A percentile compares a stretch with the other conserved stretches of the same genome.
Conservation (phyloP, 805 yeast species). For the Wickerhamomyces canadensis region DNA sequence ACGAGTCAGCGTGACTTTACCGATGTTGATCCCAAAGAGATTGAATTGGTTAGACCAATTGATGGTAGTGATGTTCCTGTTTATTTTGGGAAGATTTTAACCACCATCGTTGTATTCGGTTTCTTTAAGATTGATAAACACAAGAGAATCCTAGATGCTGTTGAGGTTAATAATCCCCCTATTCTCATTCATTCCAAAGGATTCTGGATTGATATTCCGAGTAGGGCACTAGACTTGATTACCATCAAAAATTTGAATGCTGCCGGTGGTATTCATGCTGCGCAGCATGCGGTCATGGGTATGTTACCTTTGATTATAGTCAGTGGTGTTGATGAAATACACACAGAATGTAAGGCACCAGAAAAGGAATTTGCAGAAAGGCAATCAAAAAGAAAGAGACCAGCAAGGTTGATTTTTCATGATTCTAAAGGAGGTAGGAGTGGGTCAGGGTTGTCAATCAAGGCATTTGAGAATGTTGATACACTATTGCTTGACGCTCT, state of each 20-base stretch:
- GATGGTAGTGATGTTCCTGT: constrained; percentile 50
- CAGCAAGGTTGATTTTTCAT: constrained; percentile 79
- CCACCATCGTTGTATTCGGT: constrained; percentile 82
- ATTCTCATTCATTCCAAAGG: constrained; percentile 67
- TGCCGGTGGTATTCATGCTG: constrained; percentile 96
- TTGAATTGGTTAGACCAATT: constrained; percentile 57
- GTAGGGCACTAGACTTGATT: constrained; percentile 52
- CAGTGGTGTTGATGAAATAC: constrained; percentile 71
- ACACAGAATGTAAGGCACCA: constrained; percentile 96
- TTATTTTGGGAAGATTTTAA: constrained; percentile 68
- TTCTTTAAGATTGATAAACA: constrained; percentile 79
- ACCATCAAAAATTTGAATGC: constrained; percentile 52
- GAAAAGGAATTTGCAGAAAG: constrained; percentile 87
- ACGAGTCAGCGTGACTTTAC: constrained; percentile 90
- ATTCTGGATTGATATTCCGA: constrained; percentile 86
- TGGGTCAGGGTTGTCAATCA: constrained; percentile 76
- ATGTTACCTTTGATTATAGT: constrained; percentile 68
- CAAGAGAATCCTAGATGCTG: constrained; percentile 82
- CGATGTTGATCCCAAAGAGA: constrained; percentile 81
- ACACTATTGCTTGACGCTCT: constrained; percentile 57
- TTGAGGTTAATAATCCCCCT: constrained; percentile 90
- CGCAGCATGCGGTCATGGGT: constrained; percentile 85
- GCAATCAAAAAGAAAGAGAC: constrained; percentile 68
- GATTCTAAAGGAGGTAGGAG: constrained; percentile 77
- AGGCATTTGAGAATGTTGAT: constrained; percentile 75